Conservation (phyloP, 768 basidiomycete species). For the Leccinum pellstonianum region DNA sequence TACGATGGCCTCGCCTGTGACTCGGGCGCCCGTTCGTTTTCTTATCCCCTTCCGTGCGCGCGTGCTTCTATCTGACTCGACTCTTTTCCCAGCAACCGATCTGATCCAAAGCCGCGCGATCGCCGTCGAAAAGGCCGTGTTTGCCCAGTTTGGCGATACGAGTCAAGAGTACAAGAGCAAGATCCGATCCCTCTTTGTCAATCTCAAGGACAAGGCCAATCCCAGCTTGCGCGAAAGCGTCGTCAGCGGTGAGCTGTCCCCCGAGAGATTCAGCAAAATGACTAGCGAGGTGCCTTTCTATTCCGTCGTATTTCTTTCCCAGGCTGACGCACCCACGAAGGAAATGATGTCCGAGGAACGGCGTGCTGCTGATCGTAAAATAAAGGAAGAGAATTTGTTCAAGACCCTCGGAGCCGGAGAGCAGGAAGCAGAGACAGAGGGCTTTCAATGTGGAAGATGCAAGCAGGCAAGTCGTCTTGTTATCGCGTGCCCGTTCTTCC, state of each 20-base stretch:
- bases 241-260: constrained; percentile 74
- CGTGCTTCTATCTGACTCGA: constrained; percentile 7
- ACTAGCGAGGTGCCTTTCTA: constrained; percentile 57
- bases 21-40: constrained; percentile 79
- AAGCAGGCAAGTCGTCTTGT: constrained; percentile 60
- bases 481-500: neutral
- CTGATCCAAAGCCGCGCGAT: constrained; percentile 64
- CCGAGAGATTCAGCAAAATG: constrained; percentile 76
- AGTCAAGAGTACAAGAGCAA: constrained; percentile 65
- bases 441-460: constrained; percentile 96
- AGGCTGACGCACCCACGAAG: constrained; percentile 43
- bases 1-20: constrained; percentile 90
- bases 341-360: constrained; percentile 97
- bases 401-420: constrained; percentile 88
- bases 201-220: constrained; percentile 95
- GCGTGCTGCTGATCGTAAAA: constrained; percentile 77
- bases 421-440: constrained; percentile 92
- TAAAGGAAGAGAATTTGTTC: constrained; percentile 84
- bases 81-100: constrained; percentile 52
- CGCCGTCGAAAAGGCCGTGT: constrained; percentile 69
- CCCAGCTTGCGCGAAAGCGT: constrained; percentile 82
- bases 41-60: constrained; percentile 19
- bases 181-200: constrained; percentile 86
- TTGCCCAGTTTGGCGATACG: constrained; percentile 42
- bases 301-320: neutral